Evolutionary conservation across 1,284 basidiomycete species (phyloP), one percentile per base, ranked within the genome.

Genomic region (Xanthoconium separans): DNA sequence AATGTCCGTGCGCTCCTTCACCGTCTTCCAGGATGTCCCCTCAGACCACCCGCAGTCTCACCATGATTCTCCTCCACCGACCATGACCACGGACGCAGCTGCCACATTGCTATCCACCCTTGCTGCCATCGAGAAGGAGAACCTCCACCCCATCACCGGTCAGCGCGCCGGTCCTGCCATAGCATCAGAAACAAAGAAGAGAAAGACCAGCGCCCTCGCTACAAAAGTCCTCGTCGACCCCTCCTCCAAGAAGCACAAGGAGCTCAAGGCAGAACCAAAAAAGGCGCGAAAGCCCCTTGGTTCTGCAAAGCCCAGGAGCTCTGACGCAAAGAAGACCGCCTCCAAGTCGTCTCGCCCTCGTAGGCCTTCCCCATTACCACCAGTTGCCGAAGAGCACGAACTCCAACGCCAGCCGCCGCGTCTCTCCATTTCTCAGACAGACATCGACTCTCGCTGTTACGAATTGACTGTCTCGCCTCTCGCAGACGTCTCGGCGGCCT

Each of bases 111-210:
- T 71, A 50, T 68, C 70, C 41, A 66, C 74, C 0, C 66, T 73
- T 30, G 71, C 73, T 30, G 64, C 71, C 22, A 68, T 72, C 54
- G 85, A 89, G 73, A 91, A 91, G 75, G 88, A 91, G 70, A 91
- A 91, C 65, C 73, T 85, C 45, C 77, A 90, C 66, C 88, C 88
- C 37, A 55, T 85, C 58, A 89, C 89, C 7, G 88, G 88, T 11
- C 77, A 80, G 58, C 81, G 78, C 39, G 69, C 82, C 4, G 75
- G 71, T 34, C 61, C 75, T n/a, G 60, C 69, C 10, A 53, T 63
- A 0, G 68, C 63, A 20, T 66, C 64, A 36, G 68, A 72, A 24
- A 68, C 70, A 16, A 87, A 86, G 73, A 89, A 88, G 64, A 77
- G 84, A 56, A 88, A 86, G 71, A 83, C 81, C 61, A 64, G 54